Conservation (phyloP, 768 basidiomycete species). For the Mycena vulgaris region DNA sequence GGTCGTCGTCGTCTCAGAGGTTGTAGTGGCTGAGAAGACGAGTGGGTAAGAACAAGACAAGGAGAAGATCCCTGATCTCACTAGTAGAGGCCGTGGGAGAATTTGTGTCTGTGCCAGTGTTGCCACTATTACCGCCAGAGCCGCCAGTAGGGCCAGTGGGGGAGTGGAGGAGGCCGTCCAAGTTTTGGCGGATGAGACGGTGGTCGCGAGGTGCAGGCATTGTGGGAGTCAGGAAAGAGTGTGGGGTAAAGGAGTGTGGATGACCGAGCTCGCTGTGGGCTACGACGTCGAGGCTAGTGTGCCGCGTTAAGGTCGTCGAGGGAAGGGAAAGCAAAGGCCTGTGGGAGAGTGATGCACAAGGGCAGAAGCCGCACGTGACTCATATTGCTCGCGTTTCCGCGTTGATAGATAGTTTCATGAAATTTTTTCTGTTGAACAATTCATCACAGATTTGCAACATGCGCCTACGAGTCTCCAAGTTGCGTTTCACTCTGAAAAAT, state of each 20-base stretch:
- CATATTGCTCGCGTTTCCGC: neutral
- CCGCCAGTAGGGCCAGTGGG: neutral
- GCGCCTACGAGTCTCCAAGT: too few species aligned
- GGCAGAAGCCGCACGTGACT: too few species aligned
- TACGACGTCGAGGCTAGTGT: constrained; percentile 28
- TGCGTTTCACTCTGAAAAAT: too few species aligned
- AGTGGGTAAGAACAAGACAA: too few species aligned
- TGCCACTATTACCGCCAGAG: neutral
- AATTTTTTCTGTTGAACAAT: neutral
- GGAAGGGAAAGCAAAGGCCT: neutral
- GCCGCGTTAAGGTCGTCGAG: constrained; percentile 20
- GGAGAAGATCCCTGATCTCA: neutral
- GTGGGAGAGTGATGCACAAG: neutral
- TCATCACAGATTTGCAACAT: neutral
- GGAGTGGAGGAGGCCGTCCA: neutral
- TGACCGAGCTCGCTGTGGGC: constrained; percentile 38
- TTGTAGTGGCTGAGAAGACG: neutral
- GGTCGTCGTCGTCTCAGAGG: constrained; percentile 30
- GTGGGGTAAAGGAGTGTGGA: constrained; percentile 37
- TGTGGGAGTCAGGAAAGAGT: constrained; percentile 26
- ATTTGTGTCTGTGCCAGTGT: neutral
- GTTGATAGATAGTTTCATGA: too few species aligned
- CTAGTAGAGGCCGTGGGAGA: neutral
- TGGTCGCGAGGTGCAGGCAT: constrained; percentile 33
- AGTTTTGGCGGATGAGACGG: constrained; percentile 14